Evolutionary conservation across 73 alveolate species (phyloP).

Genomic region (Tetrahymena borealis): DNA sequence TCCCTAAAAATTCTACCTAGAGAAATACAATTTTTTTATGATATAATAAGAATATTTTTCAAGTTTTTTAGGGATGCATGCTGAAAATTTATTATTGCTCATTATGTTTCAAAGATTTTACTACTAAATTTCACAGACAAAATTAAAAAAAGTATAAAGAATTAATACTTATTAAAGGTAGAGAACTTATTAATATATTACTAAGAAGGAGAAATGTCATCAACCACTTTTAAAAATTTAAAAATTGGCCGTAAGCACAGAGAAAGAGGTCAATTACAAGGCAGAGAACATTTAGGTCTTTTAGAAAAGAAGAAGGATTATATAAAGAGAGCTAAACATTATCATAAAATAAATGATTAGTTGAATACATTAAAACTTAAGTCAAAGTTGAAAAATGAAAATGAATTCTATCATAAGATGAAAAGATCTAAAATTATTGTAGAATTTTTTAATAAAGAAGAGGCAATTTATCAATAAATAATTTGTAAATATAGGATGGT

Average conservation of each 20-base stretch:
- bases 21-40: too few species aligned
- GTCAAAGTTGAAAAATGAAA: constrained; percentile 72
- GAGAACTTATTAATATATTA: neutral
- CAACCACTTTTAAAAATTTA: constrained; percentile 51
- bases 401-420: constrained; percentile 85
- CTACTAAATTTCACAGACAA: neutral
- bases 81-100: too few species aligned
- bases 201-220: neutral
- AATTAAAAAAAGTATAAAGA: neutral
- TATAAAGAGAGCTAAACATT: constrained; percentile 78
- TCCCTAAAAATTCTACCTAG: too few species aligned
- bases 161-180: neutral
- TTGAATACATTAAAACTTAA: constrained; percentile 69
- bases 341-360: constrained; percentile 56
- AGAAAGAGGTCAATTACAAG: constrained; percentile 67
- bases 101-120: neutral
- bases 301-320: constrained; percentile 81
- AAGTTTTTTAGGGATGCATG: neutral
- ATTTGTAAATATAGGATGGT: constrained; percentile 41
- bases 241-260: constrained; percentile 73
- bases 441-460: neutral
- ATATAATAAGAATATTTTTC: neutral
- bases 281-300: constrained; percentile 69
- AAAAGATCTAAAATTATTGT: constrained; percentile 41
- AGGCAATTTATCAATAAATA: neutral